These are phyloP conservation scores for Chlorophyllum brunneum DNA, from an alignment of 768 basidiomycete species.

Conservation along the genomic window DNA sequence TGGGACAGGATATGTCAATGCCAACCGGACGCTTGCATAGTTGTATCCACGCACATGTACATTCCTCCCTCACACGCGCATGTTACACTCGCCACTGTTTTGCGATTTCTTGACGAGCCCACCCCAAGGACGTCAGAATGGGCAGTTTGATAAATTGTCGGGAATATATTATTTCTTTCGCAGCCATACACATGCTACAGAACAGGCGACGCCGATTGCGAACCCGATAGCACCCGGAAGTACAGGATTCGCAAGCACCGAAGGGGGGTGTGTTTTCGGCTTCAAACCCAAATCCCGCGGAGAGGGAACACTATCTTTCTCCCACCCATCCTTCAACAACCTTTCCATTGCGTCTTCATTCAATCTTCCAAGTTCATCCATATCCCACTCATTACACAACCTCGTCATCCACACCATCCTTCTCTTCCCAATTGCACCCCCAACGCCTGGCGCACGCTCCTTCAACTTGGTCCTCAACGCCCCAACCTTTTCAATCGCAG, in stretches of 20 bases:
- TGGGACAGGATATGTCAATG: conserved; percentile 89
- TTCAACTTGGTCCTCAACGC: conserved; percentile 67
- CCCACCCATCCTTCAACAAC: conserved; percentile 86
- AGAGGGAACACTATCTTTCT: conserved; percentile 46
- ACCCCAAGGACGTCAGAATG: too few relatives aligned
- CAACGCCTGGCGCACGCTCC: conserved; percentile 78
- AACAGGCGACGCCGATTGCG: not conserved
- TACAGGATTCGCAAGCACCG: not conserved
- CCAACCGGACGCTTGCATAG: conserved; percentile 73
- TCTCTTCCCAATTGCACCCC: conserved; percentile 68
- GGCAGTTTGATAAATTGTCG: not conserved
- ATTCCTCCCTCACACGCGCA: too few relatives aligned
- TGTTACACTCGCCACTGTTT: too few relatives aligned
- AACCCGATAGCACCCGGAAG: conserved; percentile 10
- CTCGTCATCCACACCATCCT: conserved; percentile 93
- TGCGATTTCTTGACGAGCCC: too few relatives aligned
- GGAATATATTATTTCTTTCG: not conserved
- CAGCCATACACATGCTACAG: not conserved
- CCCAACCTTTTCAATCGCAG: conserved; percentile 79
- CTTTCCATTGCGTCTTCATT: conserved; percentile 60
- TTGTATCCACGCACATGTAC: too few relatives aligned
- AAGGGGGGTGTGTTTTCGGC: not conserved
- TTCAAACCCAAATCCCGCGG: conserved; percentile 8
- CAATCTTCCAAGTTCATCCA: conserved; percentile 74
- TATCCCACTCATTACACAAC: conserved; percentile 80